These are phyloP conservation scores for Hericium coralloides DNA, from an alignment of 768 basidiomycete species.

Conservation along the genomic window DNA sequence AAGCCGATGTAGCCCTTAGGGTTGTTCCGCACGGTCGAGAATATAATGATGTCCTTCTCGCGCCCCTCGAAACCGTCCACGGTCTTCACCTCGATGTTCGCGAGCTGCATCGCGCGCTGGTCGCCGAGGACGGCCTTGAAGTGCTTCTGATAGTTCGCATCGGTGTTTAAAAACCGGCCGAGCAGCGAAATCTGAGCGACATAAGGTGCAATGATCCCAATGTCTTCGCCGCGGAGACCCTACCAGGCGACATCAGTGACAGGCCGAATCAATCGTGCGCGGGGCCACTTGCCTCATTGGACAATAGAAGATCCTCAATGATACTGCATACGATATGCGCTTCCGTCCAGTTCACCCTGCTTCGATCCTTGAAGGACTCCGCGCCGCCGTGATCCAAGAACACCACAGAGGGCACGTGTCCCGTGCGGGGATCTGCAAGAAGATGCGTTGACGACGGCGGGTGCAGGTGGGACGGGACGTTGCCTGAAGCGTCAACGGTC, in stretches of 20 bases:
- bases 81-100: constrained; percentile 76
- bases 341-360: constrained; percentile 71
- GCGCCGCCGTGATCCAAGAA: constrained; percentile 74
- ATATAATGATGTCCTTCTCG: constrained; percentile 88
- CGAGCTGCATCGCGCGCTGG: constrained; percentile 55
- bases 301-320: constrained; percentile 69
- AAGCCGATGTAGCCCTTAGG: constrained; percentile 74
- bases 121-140: constrained; percentile 56
- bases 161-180: constrained; percentile 51
- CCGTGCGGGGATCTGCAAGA: constrained; percentile 25
- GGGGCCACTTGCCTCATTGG: constrained; percentile 2
- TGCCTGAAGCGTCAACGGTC: constrained; percentile 47
- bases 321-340: constrained; percentile 70
- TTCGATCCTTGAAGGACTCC: constrained; percentile 62
- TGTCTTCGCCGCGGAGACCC: constrained; percentile 63
- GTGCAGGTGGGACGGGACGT: constrained; percentile 37
- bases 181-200: constrained; percentile 76
- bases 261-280: background rate
- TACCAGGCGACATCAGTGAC: constrained; percentile 19
- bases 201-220: constrained; percentile 92
- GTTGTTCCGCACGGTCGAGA: constrained; percentile 88
- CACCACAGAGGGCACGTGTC: constrained; percentile 51
- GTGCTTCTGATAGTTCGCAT: constrained; percentile 40
- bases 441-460: constrained; percentile 59
- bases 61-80: constrained; percentile 94